A percentile compares a stretch with the other conserved stretches of the same genome.
Evolutionary conservation across 768 basidiomycete species (phyloP).

Genomic region (Saitozyma podzolica): DNA sequence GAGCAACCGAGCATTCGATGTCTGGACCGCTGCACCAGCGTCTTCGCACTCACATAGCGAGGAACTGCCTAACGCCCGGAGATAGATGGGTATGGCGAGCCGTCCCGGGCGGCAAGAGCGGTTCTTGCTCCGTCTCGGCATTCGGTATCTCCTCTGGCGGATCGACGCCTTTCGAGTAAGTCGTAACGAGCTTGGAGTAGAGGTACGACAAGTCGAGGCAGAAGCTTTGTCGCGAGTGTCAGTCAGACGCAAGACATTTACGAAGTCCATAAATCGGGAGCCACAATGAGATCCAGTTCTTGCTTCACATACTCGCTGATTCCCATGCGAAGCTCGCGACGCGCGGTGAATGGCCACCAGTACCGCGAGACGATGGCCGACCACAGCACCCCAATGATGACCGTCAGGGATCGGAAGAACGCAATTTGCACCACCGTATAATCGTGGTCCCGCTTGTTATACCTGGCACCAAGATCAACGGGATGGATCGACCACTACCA

Average conservation of each 20-base stretch:
- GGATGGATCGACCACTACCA: neutral
- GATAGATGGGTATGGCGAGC: constrained; percentile 28
- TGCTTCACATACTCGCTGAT: constrained; percentile 72
- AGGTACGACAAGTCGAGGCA: constrained; percentile 92
- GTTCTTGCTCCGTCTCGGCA: constrained; percentile 47
- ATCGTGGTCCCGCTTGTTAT: constrained; percentile 70
- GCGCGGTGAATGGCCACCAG: constrained; percentile 95
- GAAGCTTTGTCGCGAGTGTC: constrained; percentile 54
- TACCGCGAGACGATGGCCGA: constrained; percentile 81
- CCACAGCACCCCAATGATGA: constrained; percentile 84
- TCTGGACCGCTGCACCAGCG: no score
- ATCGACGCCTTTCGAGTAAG: constrained; percentile 62
- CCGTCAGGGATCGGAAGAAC: constrained; percentile 72
- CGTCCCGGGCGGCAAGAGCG: constrained; percentile 25
- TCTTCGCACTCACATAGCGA: constrained; percentile 73
- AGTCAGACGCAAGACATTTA: neutral
- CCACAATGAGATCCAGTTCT: neutral
- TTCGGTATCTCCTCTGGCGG: constrained; percentile 7
- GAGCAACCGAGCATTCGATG: no score
- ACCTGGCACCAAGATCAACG: constrained; percentile 70
- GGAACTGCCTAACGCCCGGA: constrained; percentile 62
- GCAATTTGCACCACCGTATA: constrained; percentile 71
- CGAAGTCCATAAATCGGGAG: neutral
- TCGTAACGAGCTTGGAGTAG: constrained; percentile 85
- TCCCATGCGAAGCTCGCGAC: constrained; percentile 77